Percentiles rank a stretch among this genome's conserved stretches.
These are phyloP conservation scores for Fusarium longipes DNA, from an alignment of 2,329 filamentous ascomycete species.

Conservation along the genomic window DNA sequence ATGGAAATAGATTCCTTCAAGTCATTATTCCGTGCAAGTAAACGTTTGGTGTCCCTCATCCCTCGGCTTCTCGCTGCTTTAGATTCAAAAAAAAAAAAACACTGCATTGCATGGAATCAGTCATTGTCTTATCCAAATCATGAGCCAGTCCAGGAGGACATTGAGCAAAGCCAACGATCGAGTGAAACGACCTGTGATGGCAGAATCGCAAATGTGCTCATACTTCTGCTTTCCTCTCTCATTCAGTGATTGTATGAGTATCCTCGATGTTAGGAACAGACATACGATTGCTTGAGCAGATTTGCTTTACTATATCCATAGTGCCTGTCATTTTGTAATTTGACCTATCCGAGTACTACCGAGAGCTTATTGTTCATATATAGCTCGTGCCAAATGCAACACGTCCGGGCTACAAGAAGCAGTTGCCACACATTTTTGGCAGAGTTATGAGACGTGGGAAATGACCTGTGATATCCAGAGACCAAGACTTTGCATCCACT, in stretches of 20 bases:
- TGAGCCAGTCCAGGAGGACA: neutral
- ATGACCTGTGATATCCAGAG: neutral
- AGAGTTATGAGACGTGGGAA: neutral
- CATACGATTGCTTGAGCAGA: neutral
- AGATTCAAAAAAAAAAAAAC: neutral
- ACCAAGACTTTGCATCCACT: conserved; percentile 1
- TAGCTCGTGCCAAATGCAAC: no score
- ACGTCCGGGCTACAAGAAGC: neutral
- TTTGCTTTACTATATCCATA: neutral
- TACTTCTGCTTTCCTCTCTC: neutral
- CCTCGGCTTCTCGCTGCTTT: neutral
- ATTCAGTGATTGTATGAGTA: neutral
- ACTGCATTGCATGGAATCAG: neutral
- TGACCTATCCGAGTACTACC: neutral
- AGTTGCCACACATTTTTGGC: neutral
- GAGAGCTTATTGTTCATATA: neutral
- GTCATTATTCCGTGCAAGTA: neutral
- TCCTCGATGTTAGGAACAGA: neutral
- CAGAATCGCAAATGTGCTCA: neutral
- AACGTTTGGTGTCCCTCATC: neutral
- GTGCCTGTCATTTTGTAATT: neutral
- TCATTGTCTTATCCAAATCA: no score
- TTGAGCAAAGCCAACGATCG: neutral
- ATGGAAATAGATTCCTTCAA: conserved; percentile 42
- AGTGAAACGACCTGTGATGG: neutral